A percentile compares a stretch with the other conserved stretches of the same genome.
Evolutionary conservation across 352 stramenopile species (phyloP).

Genomic region (Phytophthora melonis): DNA sequence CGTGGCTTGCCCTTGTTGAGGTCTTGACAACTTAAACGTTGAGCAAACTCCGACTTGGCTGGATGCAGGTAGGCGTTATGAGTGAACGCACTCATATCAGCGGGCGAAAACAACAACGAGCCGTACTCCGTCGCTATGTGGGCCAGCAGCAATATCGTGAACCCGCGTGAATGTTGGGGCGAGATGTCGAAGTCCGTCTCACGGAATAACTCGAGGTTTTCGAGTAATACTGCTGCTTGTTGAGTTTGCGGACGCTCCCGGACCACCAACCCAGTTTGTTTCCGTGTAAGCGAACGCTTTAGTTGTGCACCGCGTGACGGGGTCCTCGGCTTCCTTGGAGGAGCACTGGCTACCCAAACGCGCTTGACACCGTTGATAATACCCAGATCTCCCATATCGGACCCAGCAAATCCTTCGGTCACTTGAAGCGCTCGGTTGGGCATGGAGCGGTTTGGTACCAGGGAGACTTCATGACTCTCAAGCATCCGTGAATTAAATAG

Average conservation of each 20-base stretch:
- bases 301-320: conserved; percentile 8
- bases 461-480: conserved; percentile 69
- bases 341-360: conserved; percentile 35
- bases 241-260: conserved; percentile 14
- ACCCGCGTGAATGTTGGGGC: conserved; percentile 45
- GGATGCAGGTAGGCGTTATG: conserved; percentile 48
- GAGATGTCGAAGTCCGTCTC: conserved; percentile 56
- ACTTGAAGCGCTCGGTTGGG: conserved; percentile 5
- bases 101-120: conserved; percentile 67
- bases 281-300: conserved; percentile 14
- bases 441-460: conserved; percentile 38
- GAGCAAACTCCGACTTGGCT: conserved; percentile 6
- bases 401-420: conserved; percentile 1
- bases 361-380: conserved; percentile 59
- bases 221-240: conserved; percentile 22
- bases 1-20: conserved; percentile 1
- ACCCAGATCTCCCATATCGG: conserved; percentile 46
- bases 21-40: conserved; percentile 4
- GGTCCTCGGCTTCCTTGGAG: conserved; percentile 16
- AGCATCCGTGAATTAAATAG: conserved; percentile 74
- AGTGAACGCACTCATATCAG: conserved; percentile 68
- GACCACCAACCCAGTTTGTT: conserved; percentile 10
- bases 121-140: conserved; percentile 65
- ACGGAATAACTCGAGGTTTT: conserved; percentile 47
- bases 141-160: conserved; percentile 50